Base-by-base conservation (phyloP, 2,329 filamentous ascomycete genomes). In the Dactylonectria estremocensis region DNA sequence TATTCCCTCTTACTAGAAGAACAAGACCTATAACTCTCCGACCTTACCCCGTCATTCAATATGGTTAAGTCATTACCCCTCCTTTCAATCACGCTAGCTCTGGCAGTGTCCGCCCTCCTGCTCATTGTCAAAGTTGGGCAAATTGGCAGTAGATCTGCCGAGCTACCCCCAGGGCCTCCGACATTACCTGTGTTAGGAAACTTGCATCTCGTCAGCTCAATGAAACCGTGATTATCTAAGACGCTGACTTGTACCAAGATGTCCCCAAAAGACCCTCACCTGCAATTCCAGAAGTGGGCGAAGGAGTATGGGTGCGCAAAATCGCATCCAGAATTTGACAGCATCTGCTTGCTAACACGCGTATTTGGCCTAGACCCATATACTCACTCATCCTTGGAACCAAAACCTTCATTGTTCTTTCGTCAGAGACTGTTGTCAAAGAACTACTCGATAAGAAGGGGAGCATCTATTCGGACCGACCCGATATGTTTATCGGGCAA, bases 301-400 rank as follows among this genome's bases (percentile, higher is more conserved):
- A 9, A 62, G 3, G 43, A 62, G 48, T 55, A 62, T 28, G 59
- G 59, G 57, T 52, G 22, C 11, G 10, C 11, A 18, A 46, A 20
- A 7, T 18, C 3, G 5, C 18, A n/a, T 53, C n/a, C n/a, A n/a
- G 50, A 13, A 31, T 28, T 24, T 11, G n/a, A n/a, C n/a, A n/a
- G n/a, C n/a, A n/a, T n/a, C n/a, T 13, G 11, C 48, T 14, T 33
- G 9, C 56, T 59, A 11, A 59, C 31, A n/a, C 33, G 10, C 8
- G 5, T 28, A 11, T 22, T 22, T 8, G 43, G 6, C 9, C n/a
- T 3, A 67, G 64, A 6, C 58, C 64, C 3, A 35, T 67, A 2
- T 67, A 62, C 22, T 63, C 59, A 2, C 64, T 67, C 2, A 52
- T 67, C 9, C 49, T 67, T 3, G 64, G 64, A 6, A 67, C 64